Conservation (phyloP, 352 stramenopile species). For the Phytopythium mirpurense region DNA sequence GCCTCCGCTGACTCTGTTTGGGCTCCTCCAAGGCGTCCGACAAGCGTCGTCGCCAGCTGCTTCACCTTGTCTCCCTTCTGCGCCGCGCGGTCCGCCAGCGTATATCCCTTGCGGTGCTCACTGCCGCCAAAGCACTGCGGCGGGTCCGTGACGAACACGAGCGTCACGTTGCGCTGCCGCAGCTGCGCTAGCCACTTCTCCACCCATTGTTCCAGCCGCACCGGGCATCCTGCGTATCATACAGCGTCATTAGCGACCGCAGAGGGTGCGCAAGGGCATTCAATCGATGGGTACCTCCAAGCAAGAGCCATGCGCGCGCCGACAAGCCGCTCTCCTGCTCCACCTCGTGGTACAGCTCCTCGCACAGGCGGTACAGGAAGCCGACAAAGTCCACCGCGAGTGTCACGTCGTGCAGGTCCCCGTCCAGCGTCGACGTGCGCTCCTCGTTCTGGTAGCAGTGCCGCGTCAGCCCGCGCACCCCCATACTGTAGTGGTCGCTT, state of each 20-base stretch:
- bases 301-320: conserved; percentile 46
- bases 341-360: conserved; percentile 41
- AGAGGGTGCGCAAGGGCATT: too few relatives aligned
- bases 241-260: too few relatives aligned
- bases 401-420: conserved; percentile 52
- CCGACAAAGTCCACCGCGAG: conserved; percentile 79
- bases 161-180: conserved; percentile 28
- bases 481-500: conserved; percentile 31
- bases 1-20: too few relatives aligned
- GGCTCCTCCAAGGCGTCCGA: too few relatives aligned
- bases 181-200: conserved; percentile 45
- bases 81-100: conserved; percentile 40
- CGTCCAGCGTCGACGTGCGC: conserved; percentile 24
- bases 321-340: conserved; percentile 19
- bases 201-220: conserved; percentile 39
- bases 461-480: conserved; percentile 51
- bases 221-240: conserved; percentile 18
- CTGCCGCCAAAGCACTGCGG: conserved; percentile 68
- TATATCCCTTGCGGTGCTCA: conserved; percentile 60
- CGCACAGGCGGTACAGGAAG: conserved; percentile 70
- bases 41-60: conserved; percentile 28
- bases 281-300: conserved; percentile 28
- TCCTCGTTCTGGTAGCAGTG: conserved; percentile 53
- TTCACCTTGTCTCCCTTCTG: conserved; percentile 52
- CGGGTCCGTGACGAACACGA: conserved; percentile 72